Evolutionary conservation across 2,329 filamentous ascomycete species (phyloP).

Genomic region (Diplodia scrobiculata): DNA sequence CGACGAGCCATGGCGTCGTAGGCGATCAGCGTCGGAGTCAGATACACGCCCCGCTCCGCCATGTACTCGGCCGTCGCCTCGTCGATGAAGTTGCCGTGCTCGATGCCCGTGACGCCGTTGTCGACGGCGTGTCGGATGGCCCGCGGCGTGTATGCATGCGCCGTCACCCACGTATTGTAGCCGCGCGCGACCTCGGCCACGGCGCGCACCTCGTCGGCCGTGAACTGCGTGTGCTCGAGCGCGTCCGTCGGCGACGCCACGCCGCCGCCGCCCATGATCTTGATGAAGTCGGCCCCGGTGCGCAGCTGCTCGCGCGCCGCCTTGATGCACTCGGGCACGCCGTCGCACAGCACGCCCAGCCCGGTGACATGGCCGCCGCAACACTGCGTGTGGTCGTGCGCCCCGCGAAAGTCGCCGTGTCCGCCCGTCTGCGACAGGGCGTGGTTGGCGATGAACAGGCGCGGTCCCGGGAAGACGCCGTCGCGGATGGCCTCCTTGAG

Average conservation of each 20-base stretch:
- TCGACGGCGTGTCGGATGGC: conserved; percentile 59
- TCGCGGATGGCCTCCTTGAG: conserved; percentile 61
- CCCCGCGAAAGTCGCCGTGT: conserved; percentile 56
- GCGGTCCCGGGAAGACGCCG: conserved; percentile 56
- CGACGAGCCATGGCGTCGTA: conserved; percentile 52
- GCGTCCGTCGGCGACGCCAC: conserved; percentile 60
- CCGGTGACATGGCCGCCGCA: conserved; percentile 51
- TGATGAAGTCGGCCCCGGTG: conserved; percentile 62
- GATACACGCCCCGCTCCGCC: conserved; percentile 52
- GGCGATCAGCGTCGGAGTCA: conserved; percentile 59
- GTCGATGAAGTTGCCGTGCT: conserved; percentile 65
- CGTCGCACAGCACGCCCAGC: conserved; percentile 55
- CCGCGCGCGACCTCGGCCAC: conserved; percentile 56
- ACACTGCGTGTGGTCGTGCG: conserved; percentile 51
- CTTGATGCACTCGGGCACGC: conserved; percentile 58
- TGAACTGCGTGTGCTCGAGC: conserved; percentile 60
- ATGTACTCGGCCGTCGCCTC: conserved; percentile 56
- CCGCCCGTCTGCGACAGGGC: conserved; percentile 61
- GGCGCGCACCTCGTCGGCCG: conserved; percentile 58
- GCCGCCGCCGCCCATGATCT: conserved; percentile 63
- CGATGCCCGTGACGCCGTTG: conserved; percentile 59
- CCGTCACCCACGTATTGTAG: conserved; percentile 58
- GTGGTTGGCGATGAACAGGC: conserved; percentile 43
- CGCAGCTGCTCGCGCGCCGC: conserved; percentile 59
- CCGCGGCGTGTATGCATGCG: conserved; percentile 60